Base-by-base conservation (phyloP, 1,284 basidiomycete species). In the Grifola frondosa region DNA sequence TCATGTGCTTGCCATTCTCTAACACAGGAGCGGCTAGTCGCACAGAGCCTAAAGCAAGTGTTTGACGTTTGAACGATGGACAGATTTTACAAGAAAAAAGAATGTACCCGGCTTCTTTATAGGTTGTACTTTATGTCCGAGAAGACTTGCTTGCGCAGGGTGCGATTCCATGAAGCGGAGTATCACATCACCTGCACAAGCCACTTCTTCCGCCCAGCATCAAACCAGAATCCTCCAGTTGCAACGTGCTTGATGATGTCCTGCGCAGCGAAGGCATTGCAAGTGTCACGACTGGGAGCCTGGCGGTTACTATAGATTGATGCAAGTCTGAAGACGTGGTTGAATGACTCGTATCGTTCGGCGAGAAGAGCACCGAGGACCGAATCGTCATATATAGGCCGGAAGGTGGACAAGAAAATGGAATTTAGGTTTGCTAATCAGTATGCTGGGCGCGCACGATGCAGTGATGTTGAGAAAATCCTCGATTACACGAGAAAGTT, bases 191-290 rank as follows among this genome's bases (percentile, higher is more conserved):
- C 36, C 36, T 6, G 36, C 25, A 29, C 23, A 28, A 7, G 28
- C 36, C 36, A 38, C 28, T 38, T 38, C 13, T 19, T 16, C 36
- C 28, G 36, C n/a, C n/a, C n/a, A n/a, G n/a, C n/a, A n/a, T 50
- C 44, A 8, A 33, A 29, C 55, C 52, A 57, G 7, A 20, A 48
- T 3, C 55, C 52, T 1, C 55, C 55, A 4, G 46, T 45, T 1
- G 42, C 32, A n/a, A 57, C 46, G 20, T 57, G 55, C 2, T 29
- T 29, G 13, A 30, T 34, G 1, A 30, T 24, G 8, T 46, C 55
- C 13, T 48, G 47, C 12, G 34, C 30, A 3, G 50, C 55, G 24
- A 57, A 54, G 13, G 30, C n/a, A 33, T 33, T 42, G 19, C 30
- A 28, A 7, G 37, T 45, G 20, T 47, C 45, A 3, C 40, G 30